phyloP scores from a whole-genome alignment of 1,139 yeast species.

The Sporopachydermia cereana region DNA sequence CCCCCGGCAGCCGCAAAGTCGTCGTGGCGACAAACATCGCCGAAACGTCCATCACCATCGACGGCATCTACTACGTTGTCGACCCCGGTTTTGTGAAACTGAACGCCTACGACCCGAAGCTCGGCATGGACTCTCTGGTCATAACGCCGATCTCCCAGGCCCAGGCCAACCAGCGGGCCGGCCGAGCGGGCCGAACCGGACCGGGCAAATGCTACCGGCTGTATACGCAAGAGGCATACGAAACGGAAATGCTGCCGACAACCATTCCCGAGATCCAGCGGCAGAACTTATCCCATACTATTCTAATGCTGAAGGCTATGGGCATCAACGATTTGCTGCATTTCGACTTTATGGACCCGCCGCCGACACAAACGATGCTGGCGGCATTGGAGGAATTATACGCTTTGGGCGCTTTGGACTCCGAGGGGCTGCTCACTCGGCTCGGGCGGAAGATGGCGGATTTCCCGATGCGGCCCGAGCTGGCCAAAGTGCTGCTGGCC shows the following conservation, averaged over 20 bases:
- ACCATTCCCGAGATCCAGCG: conserved; percentile 90
- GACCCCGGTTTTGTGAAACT: conserved; percentile 78
- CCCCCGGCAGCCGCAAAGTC: conserved; percentile 57
- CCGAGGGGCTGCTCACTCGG: conserved; percentile 59
- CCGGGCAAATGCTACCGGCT: conserved; percentile 73
- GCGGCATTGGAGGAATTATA: conserved; percentile 78
- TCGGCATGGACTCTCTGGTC: conserved; percentile 69
- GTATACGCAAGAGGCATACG: conserved; percentile 57
- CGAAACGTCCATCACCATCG: conserved; percentile 72
- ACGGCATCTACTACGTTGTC: conserved; percentile 64
- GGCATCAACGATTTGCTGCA: conserved; percentile 72
- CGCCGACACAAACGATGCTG: conserved; percentile 63
- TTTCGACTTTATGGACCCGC: conserved; percentile 94
- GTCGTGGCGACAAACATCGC: conserved; percentile 75
- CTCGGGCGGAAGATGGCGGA: conserved; percentile 81
- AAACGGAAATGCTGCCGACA: conserved; percentile 71
- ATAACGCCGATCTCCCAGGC: conserved; percentile 72
- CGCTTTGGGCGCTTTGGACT: conserved; percentile 73
- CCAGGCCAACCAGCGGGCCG: conserved; percentile 73
- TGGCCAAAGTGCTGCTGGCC: conserved; percentile 69
- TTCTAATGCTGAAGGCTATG: conserved; percentile 87
- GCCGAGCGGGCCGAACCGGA: conserved; percentile 81
- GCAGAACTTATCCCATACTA: conserved; percentile 75
- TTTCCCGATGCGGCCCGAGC: conserved; percentile 91
- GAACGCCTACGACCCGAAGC: conserved; percentile 61